These are phyloP conservation scores for Annulohypoxylon truncatum DNA, from an alignment of 2,329 filamentous ascomycete species.

Conservation along the genomic window DNA sequence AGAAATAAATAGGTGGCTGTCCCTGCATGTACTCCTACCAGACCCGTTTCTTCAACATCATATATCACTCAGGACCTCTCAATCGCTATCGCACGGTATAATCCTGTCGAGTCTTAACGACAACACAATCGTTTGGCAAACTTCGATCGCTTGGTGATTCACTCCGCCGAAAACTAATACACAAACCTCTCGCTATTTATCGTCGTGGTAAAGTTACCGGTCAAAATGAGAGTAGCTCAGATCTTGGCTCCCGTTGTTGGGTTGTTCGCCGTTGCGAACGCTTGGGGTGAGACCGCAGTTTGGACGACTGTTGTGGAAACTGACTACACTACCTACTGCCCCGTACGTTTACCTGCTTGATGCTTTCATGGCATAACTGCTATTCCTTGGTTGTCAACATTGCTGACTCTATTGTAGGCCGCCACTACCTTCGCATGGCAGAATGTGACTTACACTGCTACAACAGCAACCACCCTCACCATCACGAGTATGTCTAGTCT, in stretches of 20 bases:
- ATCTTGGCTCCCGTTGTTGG: slow-evolving; percentile 50
- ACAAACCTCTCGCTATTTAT: slow-evolving; percentile 40
- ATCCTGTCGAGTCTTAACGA: slow-evolving; percentile 37
- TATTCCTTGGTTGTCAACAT: background rate
- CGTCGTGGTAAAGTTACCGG: slow-evolving; percentile 32
- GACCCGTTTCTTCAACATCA: slow-evolving; percentile 22
- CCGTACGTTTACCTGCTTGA: slow-evolving; percentile 50
- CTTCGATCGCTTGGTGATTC: slow-evolving; percentile 42
- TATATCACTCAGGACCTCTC: slow-evolving; percentile 41
- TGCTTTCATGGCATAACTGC: background rate
- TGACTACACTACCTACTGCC: slow-evolving; percentile 58
- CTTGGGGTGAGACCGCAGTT: slow-evolving; percentile 44
- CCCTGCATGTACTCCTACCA: slow-evolving; percentile 31
- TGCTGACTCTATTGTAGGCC: slow-evolving; percentile 39
- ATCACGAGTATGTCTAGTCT: slow-evolving; percentile 55
- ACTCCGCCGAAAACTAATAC: slow-evolving; percentile 37
- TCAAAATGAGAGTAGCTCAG: slow-evolving; percentile 54
- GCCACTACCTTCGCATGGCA: slow-evolving; percentile 55
- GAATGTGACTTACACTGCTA: slow-evolving; percentile 59
- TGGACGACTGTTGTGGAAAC: slow-evolving; percentile 55
- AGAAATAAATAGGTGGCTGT: slow-evolving; percentile 44
- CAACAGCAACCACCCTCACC: slow-evolving; percentile 56
- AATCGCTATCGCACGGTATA: slow-evolving; percentile 33
- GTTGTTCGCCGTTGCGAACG: slow-evolving; percentile 48
- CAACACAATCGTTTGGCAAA: slow-evolving; percentile 44